Percentiles rank a stretch among this genome's conserved stretches.
These are phyloP conservation scores for Aciculosporium take DNA, from an alignment of 2,329 filamentous ascomycete genomes.

Conservation along the genomic window DNA sequence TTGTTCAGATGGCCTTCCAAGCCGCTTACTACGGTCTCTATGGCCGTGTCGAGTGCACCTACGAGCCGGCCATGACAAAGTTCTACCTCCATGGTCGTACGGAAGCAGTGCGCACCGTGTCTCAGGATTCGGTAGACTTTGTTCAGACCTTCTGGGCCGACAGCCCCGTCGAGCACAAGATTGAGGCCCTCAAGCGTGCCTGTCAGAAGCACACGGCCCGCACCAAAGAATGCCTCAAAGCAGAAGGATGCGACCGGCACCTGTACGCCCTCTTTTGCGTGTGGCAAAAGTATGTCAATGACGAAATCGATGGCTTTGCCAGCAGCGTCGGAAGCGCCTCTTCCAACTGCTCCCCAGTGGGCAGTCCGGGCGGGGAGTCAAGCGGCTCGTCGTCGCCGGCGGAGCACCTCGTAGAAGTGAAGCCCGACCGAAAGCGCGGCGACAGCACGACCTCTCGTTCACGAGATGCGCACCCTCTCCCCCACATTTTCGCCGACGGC, in stretches of 20 bases:
- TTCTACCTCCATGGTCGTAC: slow-evolving; percentile 84
- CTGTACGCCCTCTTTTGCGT: slow-evolving; percentile 88
- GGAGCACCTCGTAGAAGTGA: slow-evolving; percentile 19
- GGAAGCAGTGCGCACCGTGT: slow-evolving; percentile 80
- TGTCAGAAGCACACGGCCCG: slow-evolving; percentile 68
- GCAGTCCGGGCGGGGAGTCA: slow-evolving; percentile 41
- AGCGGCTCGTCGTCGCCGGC: slow-evolving; percentile 18
- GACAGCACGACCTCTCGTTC: slow-evolving; percentile 40
- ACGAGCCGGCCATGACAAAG: slow-evolving; percentile 98
- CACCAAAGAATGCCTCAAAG: slow-evolving; percentile 78
- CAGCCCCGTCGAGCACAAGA: slow-evolving; percentile 65
- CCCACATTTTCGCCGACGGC: slow-evolving; percentile 68
- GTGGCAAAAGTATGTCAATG: slow-evolving; percentile 81
- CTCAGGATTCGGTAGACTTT: slow-evolving; percentile 71
- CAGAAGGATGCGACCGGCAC: slow-evolving; percentile 81
- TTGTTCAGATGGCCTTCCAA: slow-evolving; percentile 98
- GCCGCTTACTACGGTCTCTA: slow-evolving; percentile 96
- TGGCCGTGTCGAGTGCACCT: slow-evolving; percentile 83
- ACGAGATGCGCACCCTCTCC: slow-evolving; percentile 39
- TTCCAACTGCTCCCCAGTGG: slow-evolving; percentile 31
- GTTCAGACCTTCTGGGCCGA: slow-evolving; percentile 93
- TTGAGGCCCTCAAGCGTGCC: slow-evolving; percentile 71
- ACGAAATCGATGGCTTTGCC: slow-evolving; percentile 36
- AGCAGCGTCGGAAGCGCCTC: slow-evolving; percentile 49
- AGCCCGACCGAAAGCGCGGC: slow-evolving; percentile 31